Evolutionary conservation across 176 grass and related monocot genomes (phyloP), one percentile per base, ranked within the genome.

Genomic region (Eragrostis curvula): DNA sequence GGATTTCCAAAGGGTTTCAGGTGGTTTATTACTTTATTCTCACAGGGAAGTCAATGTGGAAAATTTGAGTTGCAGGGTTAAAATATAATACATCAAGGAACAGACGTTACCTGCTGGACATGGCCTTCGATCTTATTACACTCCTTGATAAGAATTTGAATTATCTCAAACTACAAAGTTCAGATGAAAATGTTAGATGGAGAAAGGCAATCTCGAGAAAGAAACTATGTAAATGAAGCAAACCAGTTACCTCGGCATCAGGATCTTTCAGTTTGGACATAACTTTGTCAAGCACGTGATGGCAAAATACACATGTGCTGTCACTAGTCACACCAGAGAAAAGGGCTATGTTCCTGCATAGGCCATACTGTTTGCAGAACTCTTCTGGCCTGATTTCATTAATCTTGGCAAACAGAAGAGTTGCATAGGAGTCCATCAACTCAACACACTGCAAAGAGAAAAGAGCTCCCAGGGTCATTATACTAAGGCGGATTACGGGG

Each of bases 61-160:
- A 77, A 25, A 58, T 53, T 0, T 77, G 60, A 66, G 9, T 61
- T 64, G 42, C 45, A 58, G 27, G 21, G 13, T 23, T 36, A n/a
- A 62, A 82, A 46, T 27, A 44, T 74, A 45, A 65, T 17, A 29
- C 12, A 55, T 68, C 52, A 20, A 46, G 20, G 53, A 46, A 47
- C 2, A 62, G 3, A 11, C 13, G 11, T 68, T 86, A 98, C 96
- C 91, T 98, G 79, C 69, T 95, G 84, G 21, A 70, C 90, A 71
- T 99, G 85, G 28, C 81, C 85, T 87, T 95, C 82, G 0, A 92
- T 72, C 81, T 91, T 93, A 67, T 81, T 99, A 78, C 96, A 96
- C 77, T 95, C 96, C 83, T 96, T 96, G 9, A 96, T 59, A 47
- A 99, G 96, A 57, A 92, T 86, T 76, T 93, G 64, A 66, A 99